Evolutionary conservation across 192 early-diverging fungal species (phyloP).

Genomic region (Rhizophagus clarus): DNA sequence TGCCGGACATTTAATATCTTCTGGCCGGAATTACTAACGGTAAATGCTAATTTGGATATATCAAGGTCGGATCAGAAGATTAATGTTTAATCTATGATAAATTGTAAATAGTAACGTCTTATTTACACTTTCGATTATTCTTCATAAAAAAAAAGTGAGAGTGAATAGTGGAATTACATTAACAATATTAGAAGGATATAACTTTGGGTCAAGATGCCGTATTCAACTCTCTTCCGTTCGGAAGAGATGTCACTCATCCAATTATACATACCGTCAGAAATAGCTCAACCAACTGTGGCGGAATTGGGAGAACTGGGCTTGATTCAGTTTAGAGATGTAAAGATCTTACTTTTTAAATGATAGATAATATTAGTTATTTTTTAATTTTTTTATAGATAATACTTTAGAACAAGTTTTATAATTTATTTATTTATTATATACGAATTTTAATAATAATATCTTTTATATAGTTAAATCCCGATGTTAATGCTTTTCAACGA

Average conservation of each 20-base stretch:
- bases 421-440: constrained; percentile 6
- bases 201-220: constrained; percentile 40
- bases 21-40: no score
- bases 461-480: constrained; percentile 76
- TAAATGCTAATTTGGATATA: no score
- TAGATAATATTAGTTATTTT: not conserved
- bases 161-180: no score
- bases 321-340: constrained; percentile 93
- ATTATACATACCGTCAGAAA: constrained; percentile 95
- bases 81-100: no score
- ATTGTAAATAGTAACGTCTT: no score
- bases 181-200: no score
- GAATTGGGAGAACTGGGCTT: constrained; percentile 95
- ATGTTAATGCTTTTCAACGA: constrained; percentile 96
- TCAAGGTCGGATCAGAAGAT: no score
- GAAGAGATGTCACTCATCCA: constrained; percentile 95
- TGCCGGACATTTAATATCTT: no score
- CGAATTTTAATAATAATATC: no score
- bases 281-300: constrained; percentile 86
- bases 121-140: no score
- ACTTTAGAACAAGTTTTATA: not conserved
- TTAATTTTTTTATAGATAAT: not conserved
- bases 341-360: constrained; percentile 20
- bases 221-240: constrained; percentile 77
- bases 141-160: no score